phyloP scores from a whole-genome alignment of 2,329 filamentous ascomycete species.

The Triangularia setosa region DNA sequence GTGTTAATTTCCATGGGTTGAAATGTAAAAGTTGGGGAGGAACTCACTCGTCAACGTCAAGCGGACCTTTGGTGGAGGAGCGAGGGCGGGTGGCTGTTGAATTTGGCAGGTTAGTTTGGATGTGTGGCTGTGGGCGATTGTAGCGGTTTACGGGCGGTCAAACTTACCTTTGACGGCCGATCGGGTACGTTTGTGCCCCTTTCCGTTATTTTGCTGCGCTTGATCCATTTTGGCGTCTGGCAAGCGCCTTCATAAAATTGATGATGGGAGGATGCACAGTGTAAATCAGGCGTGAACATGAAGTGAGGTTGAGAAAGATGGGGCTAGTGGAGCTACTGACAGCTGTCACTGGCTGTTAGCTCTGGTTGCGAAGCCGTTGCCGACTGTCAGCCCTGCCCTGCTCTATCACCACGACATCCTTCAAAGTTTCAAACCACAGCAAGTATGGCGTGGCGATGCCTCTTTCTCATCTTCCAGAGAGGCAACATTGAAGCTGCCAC shows the following conservation, averaged over 20 bases:
- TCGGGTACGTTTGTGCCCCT: constrained; percentile 26
- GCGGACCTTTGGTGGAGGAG: constrained; percentile 71
- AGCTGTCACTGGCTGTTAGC: background rate
- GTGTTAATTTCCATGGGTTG: background rate
- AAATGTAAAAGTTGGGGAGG: constrained; percentile 6
- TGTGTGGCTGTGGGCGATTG: background rate
- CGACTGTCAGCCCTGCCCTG: background rate
- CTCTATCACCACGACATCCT: too few species aligned
- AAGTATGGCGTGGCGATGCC: too few species aligned
- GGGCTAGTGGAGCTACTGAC: background rate
- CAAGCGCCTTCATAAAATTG: background rate
- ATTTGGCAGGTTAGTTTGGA: constrained; percentile 16
- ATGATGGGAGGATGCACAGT: background rate
- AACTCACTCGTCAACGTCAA: constrained; percentile 71
- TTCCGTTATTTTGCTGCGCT: constrained; percentile 11
- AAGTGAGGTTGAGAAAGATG: constrained; percentile 14
- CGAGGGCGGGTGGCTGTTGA: constrained; percentile 54
- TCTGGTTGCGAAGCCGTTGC: background rate
- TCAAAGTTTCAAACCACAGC: too few species aligned
- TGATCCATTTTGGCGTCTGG: constrained; percentile 20
- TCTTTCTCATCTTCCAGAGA: too few species aligned
- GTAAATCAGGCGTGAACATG: background rate
- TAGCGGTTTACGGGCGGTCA: too few species aligned
- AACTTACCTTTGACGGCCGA: constrained; percentile 27
- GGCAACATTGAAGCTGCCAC: too few species aligned